Evolutionary conservation across 2,329 filamentous ascomycete species (phyloP).

Genomic region (Ophiostoma sp.): DNA sequence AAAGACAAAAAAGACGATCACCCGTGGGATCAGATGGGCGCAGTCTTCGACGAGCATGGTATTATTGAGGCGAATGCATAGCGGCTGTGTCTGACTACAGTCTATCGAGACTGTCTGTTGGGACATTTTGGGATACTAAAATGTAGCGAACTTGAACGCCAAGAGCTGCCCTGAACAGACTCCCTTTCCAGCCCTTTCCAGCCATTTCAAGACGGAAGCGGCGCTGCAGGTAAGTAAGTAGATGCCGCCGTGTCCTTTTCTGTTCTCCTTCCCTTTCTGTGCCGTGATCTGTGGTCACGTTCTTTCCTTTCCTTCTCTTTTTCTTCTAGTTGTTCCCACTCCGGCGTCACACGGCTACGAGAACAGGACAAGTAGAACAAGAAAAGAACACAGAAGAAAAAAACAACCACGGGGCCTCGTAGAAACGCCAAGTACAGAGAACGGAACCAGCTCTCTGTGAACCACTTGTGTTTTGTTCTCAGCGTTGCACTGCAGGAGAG

Average conservation of each 20-base stretch:
- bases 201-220: slow-evolving; percentile 6
- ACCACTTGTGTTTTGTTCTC: background rate
- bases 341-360: background rate
- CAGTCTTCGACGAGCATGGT: background rate
- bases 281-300: background rate
- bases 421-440: background rate
- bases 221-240: background rate
- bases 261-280: background rate
- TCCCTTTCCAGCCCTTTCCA: background rate
- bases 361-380: background rate
- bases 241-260: background rate
- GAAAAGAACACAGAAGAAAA: background rate
- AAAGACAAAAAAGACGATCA: background rate
- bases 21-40: background rate
- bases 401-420: background rate
- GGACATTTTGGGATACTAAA: background rate
- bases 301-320: background rate
- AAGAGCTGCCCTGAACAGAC: background rate
- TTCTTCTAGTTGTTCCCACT: background rate
- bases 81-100: background rate
- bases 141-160: background rate
- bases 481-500: background rate
- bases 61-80: background rate
- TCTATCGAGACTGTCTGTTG: background rate
- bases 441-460: background rate